A percentile compares a stretch with the other conserved stretches of the same genome.
phyloP scores from a whole-genome alignment of 352 stramenopile species.

The Globisporangium cederbergense region DNA sequence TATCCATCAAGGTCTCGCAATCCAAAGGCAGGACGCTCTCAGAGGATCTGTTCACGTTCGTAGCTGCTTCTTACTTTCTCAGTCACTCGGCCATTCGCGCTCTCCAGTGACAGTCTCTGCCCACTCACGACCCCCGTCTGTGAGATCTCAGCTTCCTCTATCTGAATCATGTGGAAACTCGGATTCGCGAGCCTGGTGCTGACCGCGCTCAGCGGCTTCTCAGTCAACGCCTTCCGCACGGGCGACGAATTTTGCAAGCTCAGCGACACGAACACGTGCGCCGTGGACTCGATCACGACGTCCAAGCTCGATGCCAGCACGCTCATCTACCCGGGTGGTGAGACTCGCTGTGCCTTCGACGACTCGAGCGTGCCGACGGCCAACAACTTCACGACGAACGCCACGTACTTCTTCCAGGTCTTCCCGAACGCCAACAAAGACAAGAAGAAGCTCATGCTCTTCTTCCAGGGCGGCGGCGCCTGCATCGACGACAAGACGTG shows the following conservation, averaged over 20 bases:
- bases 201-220: constrained; percentile 11
- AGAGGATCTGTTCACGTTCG: background rate
- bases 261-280: constrained; percentile 41
- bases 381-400: constrained; percentile 39
- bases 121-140: background rate
- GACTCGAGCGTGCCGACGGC: constrained; percentile 39
- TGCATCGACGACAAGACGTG: constrained; percentile 67
- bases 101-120: background rate
- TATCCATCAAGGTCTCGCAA: background rate
- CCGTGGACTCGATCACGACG: constrained; percentile 42
- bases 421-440: constrained; percentile 47
- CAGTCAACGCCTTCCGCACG: constrained; percentile 24
- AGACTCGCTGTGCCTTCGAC: constrained; percentile 56
- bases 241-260: constrained; percentile 59
- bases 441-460: constrained; percentile 71
- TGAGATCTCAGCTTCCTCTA: background rate
- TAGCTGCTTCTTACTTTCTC: no score
- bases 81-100: constrained; percentile 2
- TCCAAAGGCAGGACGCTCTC: background rate
- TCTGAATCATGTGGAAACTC: constrained; percentile 30
- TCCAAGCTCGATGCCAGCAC: constrained; percentile 43
- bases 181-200: constrained; percentile 25
- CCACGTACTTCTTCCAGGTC: constrained; percentile 75
- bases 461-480: constrained; percentile 65
- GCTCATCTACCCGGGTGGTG: constrained; percentile 53